Evolutionary conservation across 2,329 filamentous ascomycete genomes (phyloP).

Genomic region (Penicillium janthinellum): DNA sequence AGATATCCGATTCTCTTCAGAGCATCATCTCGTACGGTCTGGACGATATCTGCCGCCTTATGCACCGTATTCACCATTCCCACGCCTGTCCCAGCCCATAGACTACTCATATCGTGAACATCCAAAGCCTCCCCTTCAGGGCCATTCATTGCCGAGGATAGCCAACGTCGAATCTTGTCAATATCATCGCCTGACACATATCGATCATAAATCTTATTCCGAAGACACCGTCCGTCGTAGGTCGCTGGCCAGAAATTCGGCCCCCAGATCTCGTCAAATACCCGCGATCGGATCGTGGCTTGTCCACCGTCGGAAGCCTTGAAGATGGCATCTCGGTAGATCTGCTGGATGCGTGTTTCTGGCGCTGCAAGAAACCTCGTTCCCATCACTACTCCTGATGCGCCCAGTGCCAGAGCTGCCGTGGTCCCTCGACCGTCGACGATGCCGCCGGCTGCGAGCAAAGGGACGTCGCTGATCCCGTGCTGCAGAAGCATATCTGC

Average conservation of each 20-base stretch:
- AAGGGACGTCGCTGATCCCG: constrained; percentile 34
- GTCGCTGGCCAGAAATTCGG: constrained; percentile 13
- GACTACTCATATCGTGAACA: constrained; percentile 12
- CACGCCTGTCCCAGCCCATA: constrained; percentile 23
- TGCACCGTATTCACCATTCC: constrained; percentile 12
- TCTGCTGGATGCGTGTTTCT: constrained; percentile 51
- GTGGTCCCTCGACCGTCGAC: constrained; percentile 51
- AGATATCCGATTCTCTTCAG: background rate
- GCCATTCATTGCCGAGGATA: constrained; percentile 2
- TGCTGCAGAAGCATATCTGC: constrained; percentile 7
- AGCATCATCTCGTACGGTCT: background rate
- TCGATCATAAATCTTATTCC: constrained; percentile 14
- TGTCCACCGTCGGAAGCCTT: constrained; percentile 50
- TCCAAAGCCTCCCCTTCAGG: background rate
- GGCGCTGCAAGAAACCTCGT: constrained; percentile 59
- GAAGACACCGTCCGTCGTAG: constrained; percentile 18
- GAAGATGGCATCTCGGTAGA: constrained; percentile 53
- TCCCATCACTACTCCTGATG: constrained; percentile 59
- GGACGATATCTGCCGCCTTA: constrained; percentile 11
- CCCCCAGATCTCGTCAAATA: constrained; percentile 20
- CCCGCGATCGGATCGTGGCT: constrained; percentile 11
- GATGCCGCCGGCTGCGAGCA: constrained; percentile 55
- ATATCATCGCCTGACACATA: constrained; percentile 6
- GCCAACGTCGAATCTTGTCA: constrained; percentile 3
- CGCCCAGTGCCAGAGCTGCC: constrained; percentile 53